Base-by-base conservation (phyloP, 768 basidiomycete genomes). In the Serendipita sp. region DNA sequence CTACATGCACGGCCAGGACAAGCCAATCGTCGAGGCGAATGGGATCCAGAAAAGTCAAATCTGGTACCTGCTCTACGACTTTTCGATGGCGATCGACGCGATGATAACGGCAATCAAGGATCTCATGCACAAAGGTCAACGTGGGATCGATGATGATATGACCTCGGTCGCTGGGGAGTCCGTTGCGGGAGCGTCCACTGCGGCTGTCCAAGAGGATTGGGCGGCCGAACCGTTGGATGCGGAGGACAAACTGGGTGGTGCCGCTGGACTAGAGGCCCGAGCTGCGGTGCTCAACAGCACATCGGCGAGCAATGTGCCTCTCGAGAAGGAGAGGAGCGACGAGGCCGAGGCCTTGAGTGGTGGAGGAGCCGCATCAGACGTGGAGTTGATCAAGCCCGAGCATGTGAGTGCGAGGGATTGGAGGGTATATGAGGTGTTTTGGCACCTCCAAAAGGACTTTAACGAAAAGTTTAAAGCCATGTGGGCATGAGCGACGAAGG, bases 41-140 rank as follows among this genome's bases (percentile, higher is more conserved):
- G 81, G 76, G 1, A 82, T 85, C 44, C 72, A 83, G n/a, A 69
- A 72, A 3, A 82, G 82, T 7, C 83, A 85, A 26, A 64, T 85
- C n/a, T 85, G 84, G 83, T 85, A 79, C 69, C 65, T 78, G 3
- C 73, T 86, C 30, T 72, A 86, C 66, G 82, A 83, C 45, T 86
- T 86, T 68, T 65, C 66, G 14, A 68, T 85, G 66, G 75, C 78
- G 4, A 66, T 86, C 65, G 71, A 71, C 68, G 74, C 78, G 0
- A 73, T 86, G 63, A 74, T 78, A 51, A 72, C 77, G 0, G 75
- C 74, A 20, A 70, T 88, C 43, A 76, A 80, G 66, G 75, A 79
- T 62, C 66, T 83, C 41, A 68, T 79, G 58, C 61, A 68, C 33
- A 75, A 67, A 63, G 70, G 61, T 22, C 64, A 70, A 2, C 62